Conservation (phyloP, 371 early-diverging fungal genomes). For the Gilbertella persicaria region DNA sequence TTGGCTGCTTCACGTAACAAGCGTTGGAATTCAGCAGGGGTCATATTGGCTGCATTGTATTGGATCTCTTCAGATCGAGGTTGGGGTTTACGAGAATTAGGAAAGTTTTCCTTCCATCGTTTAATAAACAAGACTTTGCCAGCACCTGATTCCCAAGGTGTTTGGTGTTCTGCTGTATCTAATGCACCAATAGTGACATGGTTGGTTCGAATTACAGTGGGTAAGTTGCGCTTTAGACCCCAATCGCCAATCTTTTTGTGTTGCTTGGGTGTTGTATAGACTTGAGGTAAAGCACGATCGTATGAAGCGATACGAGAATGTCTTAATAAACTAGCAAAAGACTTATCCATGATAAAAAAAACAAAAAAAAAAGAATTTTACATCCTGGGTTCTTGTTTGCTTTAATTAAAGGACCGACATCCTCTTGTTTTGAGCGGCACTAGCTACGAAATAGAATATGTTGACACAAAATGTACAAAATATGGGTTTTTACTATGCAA, state of each 20-base stretch:
- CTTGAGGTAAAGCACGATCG: constrained; percentile 72
- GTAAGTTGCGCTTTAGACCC: constrained; percentile 80
- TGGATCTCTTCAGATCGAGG: constrained; percentile 49
- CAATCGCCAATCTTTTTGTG: constrained; percentile 66
- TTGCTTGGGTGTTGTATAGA: constrained; percentile 62
- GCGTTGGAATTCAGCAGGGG: constrained; percentile 60
- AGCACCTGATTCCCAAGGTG: constrained; percentile 70
- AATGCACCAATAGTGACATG: constrained; percentile 59
- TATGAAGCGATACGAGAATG: constrained; percentile 74
- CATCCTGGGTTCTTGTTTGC: neutral
- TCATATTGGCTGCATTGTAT: constrained; percentile 55
- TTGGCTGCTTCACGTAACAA: constrained; percentile 57
- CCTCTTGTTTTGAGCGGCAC: neutral
- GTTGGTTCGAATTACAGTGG: constrained; percentile 65
- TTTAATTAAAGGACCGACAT: too few relatives aligned
- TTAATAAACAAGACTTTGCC: constrained; percentile 54
- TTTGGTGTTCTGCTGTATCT: constrained; percentile 77
- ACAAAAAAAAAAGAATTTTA: constrained; percentile 5
- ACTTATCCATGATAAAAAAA: constrained; percentile 59
- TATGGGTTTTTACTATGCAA: too few relatives aligned
- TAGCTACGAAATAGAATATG: neutral
- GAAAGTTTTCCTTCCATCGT: constrained; percentile 77
- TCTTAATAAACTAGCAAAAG: constrained; percentile 71
- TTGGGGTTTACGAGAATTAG: constrained; percentile 55
- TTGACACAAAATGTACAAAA: too few relatives aligned